Evolutionary conservation across 139 green algal genomes (phyloP).

Genomic region (Picochlorum sp.): DNA sequence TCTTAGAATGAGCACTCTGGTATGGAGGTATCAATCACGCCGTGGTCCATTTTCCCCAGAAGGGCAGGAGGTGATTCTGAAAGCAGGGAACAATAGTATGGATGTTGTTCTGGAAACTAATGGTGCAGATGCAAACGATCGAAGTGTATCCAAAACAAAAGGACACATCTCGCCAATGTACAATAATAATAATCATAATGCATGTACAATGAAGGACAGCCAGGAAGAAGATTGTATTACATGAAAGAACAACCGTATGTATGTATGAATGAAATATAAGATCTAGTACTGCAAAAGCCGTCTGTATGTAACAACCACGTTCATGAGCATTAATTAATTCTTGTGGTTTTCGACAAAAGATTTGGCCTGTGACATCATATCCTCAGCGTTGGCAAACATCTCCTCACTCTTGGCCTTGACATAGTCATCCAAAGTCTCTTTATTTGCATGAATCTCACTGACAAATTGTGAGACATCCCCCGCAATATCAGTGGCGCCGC

Average conservation of each 20-base stretch:
- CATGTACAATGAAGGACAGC: too few species aligned
- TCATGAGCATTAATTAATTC: too few species aligned
- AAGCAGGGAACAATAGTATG: not conserved
- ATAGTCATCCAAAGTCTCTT: not conserved
- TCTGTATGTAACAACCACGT: too few species aligned
- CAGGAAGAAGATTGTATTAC: not conserved
- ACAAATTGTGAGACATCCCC: not conserved
- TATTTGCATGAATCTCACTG: not conserved
- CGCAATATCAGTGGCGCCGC: not conserved
- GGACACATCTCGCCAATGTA: not conserved
- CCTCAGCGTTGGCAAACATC: too few species aligned
- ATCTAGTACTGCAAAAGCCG: too few species aligned
- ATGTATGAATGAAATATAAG: too few species aligned
- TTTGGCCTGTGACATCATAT: too few species aligned
- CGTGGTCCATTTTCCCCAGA: slow-evolving; percentile 15
- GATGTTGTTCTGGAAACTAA: not conserved
- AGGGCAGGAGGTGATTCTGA: not conserved
- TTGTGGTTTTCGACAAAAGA: too few species aligned
- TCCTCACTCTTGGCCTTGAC: not conserved
- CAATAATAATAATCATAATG: not conserved
- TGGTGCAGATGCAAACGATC: not conserved
- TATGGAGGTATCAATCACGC: slow-evolving; percentile 32
- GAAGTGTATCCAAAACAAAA: not conserved
- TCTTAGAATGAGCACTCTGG: slow-evolving; percentile 33
- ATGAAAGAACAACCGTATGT: too few species aligned